phyloP scores from a whole-genome alignment of 768 basidiomycete species.

The Phylloporus sp. region DNA sequence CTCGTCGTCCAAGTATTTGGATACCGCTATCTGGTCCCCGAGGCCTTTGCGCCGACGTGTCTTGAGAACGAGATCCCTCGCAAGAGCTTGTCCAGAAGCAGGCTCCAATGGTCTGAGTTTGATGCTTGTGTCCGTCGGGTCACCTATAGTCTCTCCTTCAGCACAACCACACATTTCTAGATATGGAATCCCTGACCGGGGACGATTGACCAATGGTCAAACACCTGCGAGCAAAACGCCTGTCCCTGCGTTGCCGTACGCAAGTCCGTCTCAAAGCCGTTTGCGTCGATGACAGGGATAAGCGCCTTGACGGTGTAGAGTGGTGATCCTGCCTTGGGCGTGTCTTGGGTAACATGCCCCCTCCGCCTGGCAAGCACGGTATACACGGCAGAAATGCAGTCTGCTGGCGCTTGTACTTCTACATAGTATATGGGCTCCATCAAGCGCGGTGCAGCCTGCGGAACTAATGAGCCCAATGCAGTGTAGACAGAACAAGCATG shows the following conservation, averaged over 20 bases:
- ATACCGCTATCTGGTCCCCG: slow-evolving; percentile 94
- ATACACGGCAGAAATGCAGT: slow-evolving; percentile 98
- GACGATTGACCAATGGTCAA: slow-evolving; percentile 99
- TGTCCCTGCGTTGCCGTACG: slow-evolving; percentile 97
- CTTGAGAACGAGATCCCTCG: slow-evolving; percentile 93
- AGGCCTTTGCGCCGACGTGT: slow-evolving; percentile 95
- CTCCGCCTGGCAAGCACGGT: slow-evolving; percentile 97
- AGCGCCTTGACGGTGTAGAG: slow-evolving; percentile 97
- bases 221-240: slow-evolving; percentile 96
- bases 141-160: slow-evolving; percentile 49
- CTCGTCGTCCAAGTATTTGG: slow-evolving; percentile 96
- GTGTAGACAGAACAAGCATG: slow-evolving; percentile 10
- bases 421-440: slow-evolving; percentile 99
- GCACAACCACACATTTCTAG: neutral
- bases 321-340: slow-evolving; percentile 96
- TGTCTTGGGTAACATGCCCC: slow-evolving; percentile 98
- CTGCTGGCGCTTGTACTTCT: slow-evolving; percentile 98
- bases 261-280: slow-evolving; percentile 98
- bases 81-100: slow-evolving; percentile 92
- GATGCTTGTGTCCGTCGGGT: slow-evolving; percentile 96
- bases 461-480: neutral
- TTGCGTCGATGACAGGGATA: slow-evolving; percentile 97
- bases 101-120: slow-evolving; percentile 95
- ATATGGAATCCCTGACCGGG: slow-evolving; percentile 58
- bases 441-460: slow-evolving; percentile 85